These are phyloP conservation scores for Euphorbia tirucalli DNA, from an alignment of 345 rosid species.

Conservation along the genomic window DNA sequence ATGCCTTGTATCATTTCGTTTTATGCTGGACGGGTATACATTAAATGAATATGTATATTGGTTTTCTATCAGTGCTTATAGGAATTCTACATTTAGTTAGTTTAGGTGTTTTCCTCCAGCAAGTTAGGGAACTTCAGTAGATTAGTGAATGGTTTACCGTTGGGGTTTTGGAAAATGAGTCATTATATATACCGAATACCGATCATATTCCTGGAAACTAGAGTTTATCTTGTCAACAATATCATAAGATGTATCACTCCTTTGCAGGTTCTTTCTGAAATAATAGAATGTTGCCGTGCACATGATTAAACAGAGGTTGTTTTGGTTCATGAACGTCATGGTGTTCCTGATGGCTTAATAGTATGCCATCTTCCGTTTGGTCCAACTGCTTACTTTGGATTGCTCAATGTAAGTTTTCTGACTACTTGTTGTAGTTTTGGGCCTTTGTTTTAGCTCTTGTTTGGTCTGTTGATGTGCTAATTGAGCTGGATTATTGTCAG, in stretches of 20 bases:
- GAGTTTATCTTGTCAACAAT: not conserved
- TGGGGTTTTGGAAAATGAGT: too few relatives aligned
- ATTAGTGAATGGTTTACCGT: too few relatives aligned
- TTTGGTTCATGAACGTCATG: conserved; percentile 85
- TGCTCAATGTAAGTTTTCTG: conserved; percentile 70
- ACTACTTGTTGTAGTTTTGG: not conserved
- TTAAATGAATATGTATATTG: too few relatives aligned
- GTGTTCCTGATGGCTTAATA: conserved; percentile 80
- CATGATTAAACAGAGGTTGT: conserved; percentile 91
- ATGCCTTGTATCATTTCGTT: too few relatives aligned
- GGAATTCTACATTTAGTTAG: too few relatives aligned
- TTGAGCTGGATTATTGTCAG: conserved; percentile 40
- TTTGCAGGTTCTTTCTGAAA: conserved; percentile 81
- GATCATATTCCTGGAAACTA: too few relatives aligned
- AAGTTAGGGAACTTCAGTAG: too few relatives aligned
- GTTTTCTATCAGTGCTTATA: too few relatives aligned
- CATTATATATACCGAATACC: too few relatives aligned
- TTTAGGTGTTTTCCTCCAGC: too few relatives aligned
- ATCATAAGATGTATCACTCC: not conserved
- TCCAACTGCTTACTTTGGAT: conserved; percentile 90
- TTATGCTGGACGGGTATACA: too few relatives aligned
- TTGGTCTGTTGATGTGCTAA: conserved; percentile 7
- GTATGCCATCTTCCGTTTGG: conserved; percentile 90
- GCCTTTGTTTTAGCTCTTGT: conserved; percentile 12
- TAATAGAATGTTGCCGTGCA: conserved; percentile 77